phyloP scores from a whole-genome alignment of 73 alveolate species.

The Diophrys sp. region DNA sequence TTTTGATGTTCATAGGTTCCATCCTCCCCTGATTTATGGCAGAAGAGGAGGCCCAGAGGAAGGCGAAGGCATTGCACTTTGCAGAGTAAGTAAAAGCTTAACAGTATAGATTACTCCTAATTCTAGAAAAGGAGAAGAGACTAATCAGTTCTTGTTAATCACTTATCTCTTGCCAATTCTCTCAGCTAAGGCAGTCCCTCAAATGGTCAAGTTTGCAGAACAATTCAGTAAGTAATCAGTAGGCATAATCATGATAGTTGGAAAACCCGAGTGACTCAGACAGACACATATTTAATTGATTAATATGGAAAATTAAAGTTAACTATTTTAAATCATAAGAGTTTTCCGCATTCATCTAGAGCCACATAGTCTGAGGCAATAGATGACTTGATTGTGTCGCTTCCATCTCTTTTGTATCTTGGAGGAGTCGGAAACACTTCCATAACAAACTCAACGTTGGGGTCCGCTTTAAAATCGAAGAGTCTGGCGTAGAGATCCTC shows the following conservation, averaged over 20 bases:
- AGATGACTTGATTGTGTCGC: background rate
- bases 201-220: slow-evolving; percentile 69
- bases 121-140: slow-evolving; percentile 60
- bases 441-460: background rate
- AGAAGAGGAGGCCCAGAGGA: slow-evolving; percentile 99
- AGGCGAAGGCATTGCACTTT: slow-evolving; percentile 94
- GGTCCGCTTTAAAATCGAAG: background rate
- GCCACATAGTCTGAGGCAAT: too few relatives aligned
- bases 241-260: background rate
- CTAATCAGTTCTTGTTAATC: slow-evolving; percentile 71
- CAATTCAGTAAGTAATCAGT: slow-evolving; percentile 5
- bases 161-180: slow-evolving; percentile 92
- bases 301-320: too few relatives aligned
- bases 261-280: background rate
- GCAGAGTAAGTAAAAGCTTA: slow-evolving; percentile 61
- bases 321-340: too few relatives aligned
- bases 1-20: slow-evolving; percentile 97
- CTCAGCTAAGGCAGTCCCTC: slow-evolving; percentile 93
- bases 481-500: background rate
- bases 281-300: background rate
- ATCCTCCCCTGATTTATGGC: slow-evolving; percentile 97
- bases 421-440: background rate
- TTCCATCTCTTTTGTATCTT: background rate
- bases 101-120: background rate
- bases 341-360: too few relatives aligned